Conservation (phyloP, 805 yeast genomes). For the Kluyveromyces nonfermentans region DNA sequence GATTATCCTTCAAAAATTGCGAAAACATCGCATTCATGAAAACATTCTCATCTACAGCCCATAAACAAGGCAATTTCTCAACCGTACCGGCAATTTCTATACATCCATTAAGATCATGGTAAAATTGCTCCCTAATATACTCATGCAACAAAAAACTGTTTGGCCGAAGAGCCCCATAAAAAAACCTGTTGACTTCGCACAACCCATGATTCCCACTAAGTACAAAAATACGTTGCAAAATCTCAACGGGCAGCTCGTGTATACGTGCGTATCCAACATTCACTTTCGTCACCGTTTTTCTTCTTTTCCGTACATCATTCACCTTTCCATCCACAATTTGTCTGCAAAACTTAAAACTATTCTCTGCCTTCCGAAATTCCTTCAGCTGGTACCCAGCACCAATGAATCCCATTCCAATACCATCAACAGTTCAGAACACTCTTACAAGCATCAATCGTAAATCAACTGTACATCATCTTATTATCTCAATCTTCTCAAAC, state of each 20-base stretch:
- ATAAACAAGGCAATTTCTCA: neutral
- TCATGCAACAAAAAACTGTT: slow-evolving; percentile 8
- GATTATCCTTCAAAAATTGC: slow-evolving; percentile 6
- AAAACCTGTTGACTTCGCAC: slow-evolving; percentile 12
- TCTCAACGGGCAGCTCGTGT: slow-evolving; percentile 12
- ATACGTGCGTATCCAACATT: neutral
- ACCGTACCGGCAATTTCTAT: neutral
- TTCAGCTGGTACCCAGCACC: neutral
- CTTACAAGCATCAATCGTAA: no score
- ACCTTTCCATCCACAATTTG: neutral
- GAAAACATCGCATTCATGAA: slow-evolving; percentile 6
- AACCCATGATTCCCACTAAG: slow-evolving; percentile 9
- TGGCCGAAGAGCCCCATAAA: slow-evolving; percentile 12
- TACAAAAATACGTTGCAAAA: slow-evolving; percentile 14
- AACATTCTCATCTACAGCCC: slow-evolving; percentile 5
- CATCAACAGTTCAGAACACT: neutral
- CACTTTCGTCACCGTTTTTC: neutral
- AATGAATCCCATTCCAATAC: neutral
- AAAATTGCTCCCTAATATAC: slow-evolving; percentile 6
- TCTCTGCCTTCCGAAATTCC: neutral
- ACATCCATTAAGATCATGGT: slow-evolving; percentile 1
- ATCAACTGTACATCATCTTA: no score
- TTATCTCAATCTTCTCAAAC: no score
- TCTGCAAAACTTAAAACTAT: neutral
- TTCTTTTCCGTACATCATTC: neutral